Conservation (phyloP, 345 rosid genomes). For the Syzygium grande region DNA sequence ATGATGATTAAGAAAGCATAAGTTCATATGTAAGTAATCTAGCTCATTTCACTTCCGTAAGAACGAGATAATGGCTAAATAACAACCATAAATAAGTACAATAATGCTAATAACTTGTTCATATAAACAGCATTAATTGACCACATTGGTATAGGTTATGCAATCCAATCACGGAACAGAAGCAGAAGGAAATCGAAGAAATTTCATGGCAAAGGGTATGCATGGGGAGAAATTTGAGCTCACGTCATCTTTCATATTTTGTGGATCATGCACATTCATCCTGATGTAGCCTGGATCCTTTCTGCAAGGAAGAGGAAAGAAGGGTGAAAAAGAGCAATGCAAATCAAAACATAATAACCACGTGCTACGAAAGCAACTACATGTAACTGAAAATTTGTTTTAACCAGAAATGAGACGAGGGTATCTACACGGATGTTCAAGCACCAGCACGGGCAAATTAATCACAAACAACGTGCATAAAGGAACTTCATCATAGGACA, state of each 20-base stretch:
- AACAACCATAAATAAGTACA: neutral
- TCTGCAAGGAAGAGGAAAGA: slow-evolving; percentile 33
- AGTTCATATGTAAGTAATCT: neutral
- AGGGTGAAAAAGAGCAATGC: neutral
- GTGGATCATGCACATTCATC: slow-evolving; percentile 72
- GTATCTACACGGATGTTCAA: neutral
- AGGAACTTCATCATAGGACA: neutral
- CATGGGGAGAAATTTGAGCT: slow-evolving; percentile 14
- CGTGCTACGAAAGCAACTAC: neutral
- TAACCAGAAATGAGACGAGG: neutral
- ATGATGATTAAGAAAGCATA: slow-evolving; percentile 5
- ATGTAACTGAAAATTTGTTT: neutral
- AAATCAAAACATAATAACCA: neutral
- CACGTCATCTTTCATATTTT: slow-evolving; percentile 90
- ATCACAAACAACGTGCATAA: neutral
- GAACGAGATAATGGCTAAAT: neutral
- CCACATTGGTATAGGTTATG: neutral
- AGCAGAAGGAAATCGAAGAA: neutral
- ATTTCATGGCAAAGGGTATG: neutral
- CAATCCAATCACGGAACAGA: neutral
- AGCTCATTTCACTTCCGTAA: neutral
- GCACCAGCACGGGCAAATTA: neutral
- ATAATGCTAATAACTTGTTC: neutral
- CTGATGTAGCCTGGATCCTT: slow-evolving; percentile 93
- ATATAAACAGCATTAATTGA: neutral